Evolutionary conservation across 148 eudicot species (phyloP).

Genomic region (Camellia lanceoleosa): DNA sequence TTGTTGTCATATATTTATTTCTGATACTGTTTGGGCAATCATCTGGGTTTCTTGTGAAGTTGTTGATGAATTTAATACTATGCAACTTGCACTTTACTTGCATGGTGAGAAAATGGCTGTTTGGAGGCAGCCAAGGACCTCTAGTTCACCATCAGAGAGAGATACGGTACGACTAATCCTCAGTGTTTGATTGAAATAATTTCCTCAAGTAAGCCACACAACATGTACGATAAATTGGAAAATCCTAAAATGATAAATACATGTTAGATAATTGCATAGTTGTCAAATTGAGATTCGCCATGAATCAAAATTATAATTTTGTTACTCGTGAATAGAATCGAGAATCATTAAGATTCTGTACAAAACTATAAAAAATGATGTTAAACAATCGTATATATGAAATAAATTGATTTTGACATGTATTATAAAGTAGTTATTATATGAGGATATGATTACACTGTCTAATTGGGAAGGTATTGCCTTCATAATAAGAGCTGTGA

Average conservation of each 20-base stretch:
- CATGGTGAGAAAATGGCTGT: background rate
- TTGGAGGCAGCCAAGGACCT: background rate
- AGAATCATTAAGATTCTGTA: no score
- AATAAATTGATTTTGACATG: no score
- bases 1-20: background rate
- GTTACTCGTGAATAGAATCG: no score
- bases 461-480: no score
- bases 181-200: background rate
- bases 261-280: no score
- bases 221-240: background rate
- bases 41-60: background rate
- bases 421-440: no score
- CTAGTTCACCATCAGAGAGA: background rate
- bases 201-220: background rate
- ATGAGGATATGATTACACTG: no score
- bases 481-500: no score
- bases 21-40: background rate
- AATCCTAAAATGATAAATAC: background rate
- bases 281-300: no score
- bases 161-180: background rate
- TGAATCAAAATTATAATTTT: no score
- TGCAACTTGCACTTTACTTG: background rate
- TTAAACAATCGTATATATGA: no score
- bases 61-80: background rate
- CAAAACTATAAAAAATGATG: no score